phyloP scores from a whole-genome alignment of 2,329 filamentous ascomycete genomes.

The Exserohilum rostratum region DNA sequence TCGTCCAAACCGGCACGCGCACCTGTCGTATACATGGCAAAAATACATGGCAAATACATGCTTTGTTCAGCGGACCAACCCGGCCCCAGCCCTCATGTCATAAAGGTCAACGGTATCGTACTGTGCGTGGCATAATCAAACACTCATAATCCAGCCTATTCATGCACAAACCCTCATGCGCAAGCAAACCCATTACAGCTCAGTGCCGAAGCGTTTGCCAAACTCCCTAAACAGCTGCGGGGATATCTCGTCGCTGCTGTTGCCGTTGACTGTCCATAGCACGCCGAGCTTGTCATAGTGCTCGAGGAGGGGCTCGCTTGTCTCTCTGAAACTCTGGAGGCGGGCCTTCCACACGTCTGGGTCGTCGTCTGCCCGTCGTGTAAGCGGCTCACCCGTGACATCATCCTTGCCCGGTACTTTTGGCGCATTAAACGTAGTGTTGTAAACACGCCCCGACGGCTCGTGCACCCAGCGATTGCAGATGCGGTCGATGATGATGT shows the following conservation, averaged over 20 bases:
- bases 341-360: constrained; percentile 84
- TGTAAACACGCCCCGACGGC: constrained; percentile 90
- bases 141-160: constrained; percentile 10
- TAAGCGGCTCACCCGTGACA: constrained; percentile 83
- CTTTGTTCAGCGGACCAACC: background rate
- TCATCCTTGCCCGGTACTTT: constrained; percentile 83
- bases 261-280: constrained; percentile 83
- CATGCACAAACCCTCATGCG: background rate
- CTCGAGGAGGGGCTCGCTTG: constrained; percentile 80
- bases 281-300: constrained; percentile 87
- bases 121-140: constrained; percentile 4
- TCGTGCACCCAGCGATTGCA: constrained; percentile 92
- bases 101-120: constrained; percentile 6
- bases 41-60: background rate
- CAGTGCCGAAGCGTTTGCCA: constrained; percentile 70
- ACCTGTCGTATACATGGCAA: background rate
- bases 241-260: constrained; percentile 92
- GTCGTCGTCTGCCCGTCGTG: constrained; percentile 83
- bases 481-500: constrained; percentile 88
- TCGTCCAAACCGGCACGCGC: constrained; percentile 7
- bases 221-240: constrained; percentile 88
- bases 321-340: constrained; percentile 84
- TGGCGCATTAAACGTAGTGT: constrained; percentile 89
- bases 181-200: constrained; percentile 21
- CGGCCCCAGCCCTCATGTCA: background rate